These are phyloP conservation scores for Chaetomium sp. DNA, from an alignment of 2,329 filamentous ascomycete species.

Conservation along the genomic window DNA sequence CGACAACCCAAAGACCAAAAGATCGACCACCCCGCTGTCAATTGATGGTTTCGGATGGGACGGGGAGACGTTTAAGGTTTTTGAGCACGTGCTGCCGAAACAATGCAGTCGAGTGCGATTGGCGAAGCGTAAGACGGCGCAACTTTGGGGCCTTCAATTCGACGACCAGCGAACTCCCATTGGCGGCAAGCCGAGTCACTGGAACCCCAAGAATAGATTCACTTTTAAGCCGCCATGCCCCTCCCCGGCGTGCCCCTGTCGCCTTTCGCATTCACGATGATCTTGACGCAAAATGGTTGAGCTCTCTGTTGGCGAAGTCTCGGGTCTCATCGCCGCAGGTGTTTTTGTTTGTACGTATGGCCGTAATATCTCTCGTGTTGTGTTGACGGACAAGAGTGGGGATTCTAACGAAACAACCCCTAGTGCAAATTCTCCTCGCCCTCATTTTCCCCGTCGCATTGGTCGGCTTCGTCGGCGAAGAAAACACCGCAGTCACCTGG, in stretches of 20 bases:
- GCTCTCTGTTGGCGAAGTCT: conserved; percentile 3
- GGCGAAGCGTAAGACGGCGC: conserved; percentile 1
- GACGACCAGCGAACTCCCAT: background rate
- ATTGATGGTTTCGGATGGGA: no score
- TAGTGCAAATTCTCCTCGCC: background rate
- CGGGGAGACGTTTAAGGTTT: no score
- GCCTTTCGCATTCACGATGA: background rate
- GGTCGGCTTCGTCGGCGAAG: background rate
- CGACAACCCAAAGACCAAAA: no score
- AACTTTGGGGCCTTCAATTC: background rate
- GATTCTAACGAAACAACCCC: background rate
- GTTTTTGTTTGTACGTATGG: conserved; percentile 1
- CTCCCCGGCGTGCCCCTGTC: background rate
- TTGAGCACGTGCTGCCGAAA: background rate
- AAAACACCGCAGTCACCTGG: conserved; percentile 9
- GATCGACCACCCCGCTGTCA: no score
- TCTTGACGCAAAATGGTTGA: conserved; percentile 4
- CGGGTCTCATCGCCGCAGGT: conserved; percentile 7
- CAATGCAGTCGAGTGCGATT: background rate
- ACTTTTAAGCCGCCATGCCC: background rate
- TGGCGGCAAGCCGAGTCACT: background rate
- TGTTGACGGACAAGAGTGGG: background rate
- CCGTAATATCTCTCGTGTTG: background rate
- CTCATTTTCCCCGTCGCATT: conserved; percentile 5
- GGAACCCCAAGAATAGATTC: background rate